These are phyloP conservation scores for Xerocomus brunneocitrinus DNA, from an alignment of 768 basidiomycete species.

Conservation along the genomic window DNA sequence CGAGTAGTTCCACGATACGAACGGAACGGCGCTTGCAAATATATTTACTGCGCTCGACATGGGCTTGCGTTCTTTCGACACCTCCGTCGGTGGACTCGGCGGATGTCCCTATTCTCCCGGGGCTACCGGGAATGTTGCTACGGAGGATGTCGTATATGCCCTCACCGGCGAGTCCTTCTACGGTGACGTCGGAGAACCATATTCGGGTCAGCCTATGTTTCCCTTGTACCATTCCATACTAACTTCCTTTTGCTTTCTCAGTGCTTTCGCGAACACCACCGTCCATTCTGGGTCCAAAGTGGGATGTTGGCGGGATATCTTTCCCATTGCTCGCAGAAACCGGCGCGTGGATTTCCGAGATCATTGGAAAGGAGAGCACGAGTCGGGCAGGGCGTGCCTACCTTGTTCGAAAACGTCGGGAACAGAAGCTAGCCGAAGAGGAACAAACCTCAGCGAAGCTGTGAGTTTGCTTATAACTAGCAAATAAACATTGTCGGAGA, in stretches of 20 bases:
- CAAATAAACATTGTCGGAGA: background rate
- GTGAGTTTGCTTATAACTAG: background rate
- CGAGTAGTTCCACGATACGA: constrained; percentile 85
- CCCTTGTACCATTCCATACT: background rate
- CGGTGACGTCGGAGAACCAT: constrained; percentile 39
- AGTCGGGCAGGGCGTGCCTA: constrained; percentile 77
- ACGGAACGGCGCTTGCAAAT: constrained; percentile 77
- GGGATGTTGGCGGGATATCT: constrained; percentile 43
- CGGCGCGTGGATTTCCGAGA: constrained; percentile 78
- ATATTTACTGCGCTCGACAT: constrained; percentile 64
- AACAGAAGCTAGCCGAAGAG: constrained; percentile 24
- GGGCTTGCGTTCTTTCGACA: constrained; percentile 79
- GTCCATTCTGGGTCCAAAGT: constrained; percentile 10
- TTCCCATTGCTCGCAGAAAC: constrained; percentile 67
- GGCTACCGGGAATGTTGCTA: constrained; percentile 92
- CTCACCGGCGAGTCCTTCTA: constrained; percentile 59
- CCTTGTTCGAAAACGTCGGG: constrained; percentile 44
- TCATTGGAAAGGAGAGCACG: constrained; percentile 61
- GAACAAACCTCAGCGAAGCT: constrained; percentile 4
- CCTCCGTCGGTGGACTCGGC: constrained; percentile 84
- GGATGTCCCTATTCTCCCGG: constrained; percentile 97
- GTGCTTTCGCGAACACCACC: background rate
- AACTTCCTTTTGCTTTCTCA: background rate
- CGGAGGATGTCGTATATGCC: constrained; percentile 87
- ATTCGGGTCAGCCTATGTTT: constrained; percentile 13